Evolutionary conservation across 352 stramenopile species (phyloP).

Genomic region (Thalassiosira hispida): DNA sequence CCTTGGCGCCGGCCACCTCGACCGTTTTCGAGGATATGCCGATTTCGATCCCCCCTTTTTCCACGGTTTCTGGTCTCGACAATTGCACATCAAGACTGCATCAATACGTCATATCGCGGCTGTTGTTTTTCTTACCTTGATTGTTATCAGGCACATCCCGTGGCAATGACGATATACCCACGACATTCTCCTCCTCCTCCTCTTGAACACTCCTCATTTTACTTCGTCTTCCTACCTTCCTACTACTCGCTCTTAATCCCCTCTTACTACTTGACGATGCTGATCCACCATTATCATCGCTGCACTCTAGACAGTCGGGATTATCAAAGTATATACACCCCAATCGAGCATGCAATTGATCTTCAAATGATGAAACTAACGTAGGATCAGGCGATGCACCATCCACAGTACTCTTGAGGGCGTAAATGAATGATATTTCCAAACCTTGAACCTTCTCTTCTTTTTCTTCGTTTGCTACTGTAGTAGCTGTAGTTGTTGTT

Average conservation of each 20-base stretch:
- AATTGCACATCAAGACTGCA: no score
- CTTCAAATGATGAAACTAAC: conserved; percentile 43
- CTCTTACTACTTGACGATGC: no score
- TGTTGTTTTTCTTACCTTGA: conserved; percentile 35
- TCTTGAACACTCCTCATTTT: neutral
- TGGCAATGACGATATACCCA: conserved; percentile 40
- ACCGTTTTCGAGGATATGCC: no score
- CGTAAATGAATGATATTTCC: conserved; percentile 37
- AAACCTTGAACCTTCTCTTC: conserved; percentile 9
- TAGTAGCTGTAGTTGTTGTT: neutral
- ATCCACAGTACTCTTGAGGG: conserved; percentile 26
- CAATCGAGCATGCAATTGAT: conserved; percentile 37
- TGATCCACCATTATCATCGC: no score
- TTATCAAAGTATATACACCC: conserved; percentile 51
- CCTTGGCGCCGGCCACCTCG: no score
- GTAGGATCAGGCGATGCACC: neutral
- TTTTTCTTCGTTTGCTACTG: neutral
- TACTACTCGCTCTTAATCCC: no score
- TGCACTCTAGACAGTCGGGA: conserved; percentile 31
- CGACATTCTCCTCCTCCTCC: conserved; percentile 11
- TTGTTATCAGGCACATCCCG: conserved; percentile 24
- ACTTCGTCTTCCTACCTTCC: neutral
- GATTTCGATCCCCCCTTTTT: no score
- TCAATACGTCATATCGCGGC: no score
- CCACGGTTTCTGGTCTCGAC: no score